These are phyloP conservation scores for Glarea lozoyensis DNA, from an alignment of 495 filamentous ascomycete species.

Conservation along the genomic window DNA sequence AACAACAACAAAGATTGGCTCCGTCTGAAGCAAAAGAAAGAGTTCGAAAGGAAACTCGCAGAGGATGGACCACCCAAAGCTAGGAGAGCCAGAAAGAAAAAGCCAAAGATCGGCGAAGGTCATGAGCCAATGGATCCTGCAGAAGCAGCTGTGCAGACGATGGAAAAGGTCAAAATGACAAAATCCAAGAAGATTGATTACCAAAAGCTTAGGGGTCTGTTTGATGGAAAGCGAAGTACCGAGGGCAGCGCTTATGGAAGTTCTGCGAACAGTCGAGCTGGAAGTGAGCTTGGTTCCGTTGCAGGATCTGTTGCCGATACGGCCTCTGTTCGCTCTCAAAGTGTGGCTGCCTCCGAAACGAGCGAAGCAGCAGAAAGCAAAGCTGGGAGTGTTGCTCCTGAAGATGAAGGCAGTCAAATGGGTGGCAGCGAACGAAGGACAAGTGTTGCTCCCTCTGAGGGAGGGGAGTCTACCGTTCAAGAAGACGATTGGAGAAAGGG, in stretches of 20 bases:
- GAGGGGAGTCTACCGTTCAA: no score
- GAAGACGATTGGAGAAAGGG: not conserved
- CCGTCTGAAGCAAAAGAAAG: conserved; percentile 69
- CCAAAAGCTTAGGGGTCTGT: conserved; percentile 51
- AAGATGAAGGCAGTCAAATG: not conserved
- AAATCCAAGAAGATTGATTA: conserved; percentile 84
- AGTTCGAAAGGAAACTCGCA: conserved; percentile 54
- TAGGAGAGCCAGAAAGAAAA: conserved; percentile 39
- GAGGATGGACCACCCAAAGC: conserved; percentile 42
- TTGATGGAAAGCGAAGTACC: conserved; percentile 24
- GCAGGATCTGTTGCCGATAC: not conserved
- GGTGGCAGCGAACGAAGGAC: not conserved
- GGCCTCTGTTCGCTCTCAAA: no score
- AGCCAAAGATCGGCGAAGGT: conserved; percentile 48
- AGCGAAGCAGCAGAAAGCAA: no score
- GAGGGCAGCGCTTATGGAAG: conserved; percentile 16
- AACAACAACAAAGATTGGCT: conserved; percentile 87
- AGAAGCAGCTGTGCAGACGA: conserved; percentile 66
- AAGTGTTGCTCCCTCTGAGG: no score
- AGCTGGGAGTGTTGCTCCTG: not conserved
- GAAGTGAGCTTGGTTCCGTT: not conserved
- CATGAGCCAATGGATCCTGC: conserved; percentile 52
- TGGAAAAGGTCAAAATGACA: conserved; percentile 54
- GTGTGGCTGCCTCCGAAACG: no score
- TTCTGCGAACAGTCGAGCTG: conserved; percentile 7